These are phyloP conservation scores for Cyclotella cryptica DNA, from an alignment of 108 stramenopile genomes.

Conservation along the genomic window DNA sequence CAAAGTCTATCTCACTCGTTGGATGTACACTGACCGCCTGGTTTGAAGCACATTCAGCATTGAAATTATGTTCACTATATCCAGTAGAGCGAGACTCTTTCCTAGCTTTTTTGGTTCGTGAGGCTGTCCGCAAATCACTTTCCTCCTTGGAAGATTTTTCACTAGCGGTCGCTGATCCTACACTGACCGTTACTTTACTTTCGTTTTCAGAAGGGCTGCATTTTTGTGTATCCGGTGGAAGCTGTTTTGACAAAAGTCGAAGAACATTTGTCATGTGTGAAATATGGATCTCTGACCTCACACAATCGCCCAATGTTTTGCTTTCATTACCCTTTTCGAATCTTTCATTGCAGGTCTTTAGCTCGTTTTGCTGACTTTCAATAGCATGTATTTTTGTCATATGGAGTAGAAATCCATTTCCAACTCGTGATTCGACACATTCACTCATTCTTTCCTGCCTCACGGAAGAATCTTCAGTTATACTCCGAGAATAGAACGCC, in stretches of 20 bases:
- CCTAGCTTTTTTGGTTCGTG: too few relatives aligned
- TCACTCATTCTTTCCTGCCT: slow-evolving; percentile 23
- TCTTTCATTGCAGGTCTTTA: too few relatives aligned
- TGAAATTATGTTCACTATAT: too few relatives aligned
- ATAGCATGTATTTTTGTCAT: slow-evolving; percentile 28
- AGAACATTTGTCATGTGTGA: slow-evolving; percentile 26
- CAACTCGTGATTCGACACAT: slow-evolving; percentile 43
- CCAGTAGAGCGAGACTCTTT: too few relatives aligned
- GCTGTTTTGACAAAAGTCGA: slow-evolving; percentile 33
- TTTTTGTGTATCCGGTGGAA: slow-evolving; percentile 15
- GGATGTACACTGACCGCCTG: too few relatives aligned
- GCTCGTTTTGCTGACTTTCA: slow-evolving; percentile 11
- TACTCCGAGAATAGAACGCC: slow-evolving; percentile 30
- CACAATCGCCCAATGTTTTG: not conserved
- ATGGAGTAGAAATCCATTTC: slow-evolving; percentile 34
- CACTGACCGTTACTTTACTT: not conserved
- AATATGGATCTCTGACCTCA: slow-evolving; percentile 36
- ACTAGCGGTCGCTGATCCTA: not conserved
- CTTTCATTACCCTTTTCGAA: too few relatives aligned
- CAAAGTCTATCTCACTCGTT: not conserved
- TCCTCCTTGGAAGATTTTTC: too few relatives aligned
- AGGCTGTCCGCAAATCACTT: too few relatives aligned
- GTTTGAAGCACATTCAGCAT: too few relatives aligned
- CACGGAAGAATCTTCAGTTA: slow-evolving; percentile 5
- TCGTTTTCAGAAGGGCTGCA: too few relatives aligned